Evolutionary conservation across 345 rosid genomes (phyloP).

Genomic region (Citrus medica): DNA sequence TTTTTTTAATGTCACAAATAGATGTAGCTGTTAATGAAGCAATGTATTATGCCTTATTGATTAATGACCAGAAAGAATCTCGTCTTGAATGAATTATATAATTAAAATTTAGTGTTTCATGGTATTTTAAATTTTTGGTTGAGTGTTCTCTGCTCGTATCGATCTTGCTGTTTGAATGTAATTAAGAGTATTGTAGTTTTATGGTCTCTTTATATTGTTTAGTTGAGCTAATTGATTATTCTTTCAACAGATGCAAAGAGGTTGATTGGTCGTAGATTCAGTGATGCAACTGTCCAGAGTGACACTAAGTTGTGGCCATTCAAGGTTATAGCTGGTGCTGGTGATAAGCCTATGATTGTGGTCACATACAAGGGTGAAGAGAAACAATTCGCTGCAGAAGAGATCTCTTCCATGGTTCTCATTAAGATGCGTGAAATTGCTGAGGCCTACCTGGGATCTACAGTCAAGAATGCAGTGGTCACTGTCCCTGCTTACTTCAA

Average conservation of each 20-base stretch:
- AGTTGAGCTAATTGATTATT: background rate
- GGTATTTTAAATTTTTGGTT: background rate
- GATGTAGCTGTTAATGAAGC: background rate
- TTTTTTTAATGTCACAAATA: too few relatives aligned
- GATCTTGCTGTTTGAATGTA: background rate
- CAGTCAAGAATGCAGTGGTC: slow-evolving; percentile 69
- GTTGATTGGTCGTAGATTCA: slow-evolving; percentile 69
- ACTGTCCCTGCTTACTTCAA: slow-evolving; percentile 80
- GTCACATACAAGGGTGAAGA: slow-evolving; percentile 73
- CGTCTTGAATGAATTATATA: too few relatives aligned
- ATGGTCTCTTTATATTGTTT: background rate
- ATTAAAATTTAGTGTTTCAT: background rate
- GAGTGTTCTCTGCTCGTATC: background rate
- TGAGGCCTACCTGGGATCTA: slow-evolving; percentile 69
- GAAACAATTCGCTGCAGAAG: slow-evolving; percentile 66
- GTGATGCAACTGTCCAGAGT: slow-evolving; percentile 61
- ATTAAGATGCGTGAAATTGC: slow-evolving; percentile 83
- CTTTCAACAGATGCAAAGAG: slow-evolving; percentile 60
- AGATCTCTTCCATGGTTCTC: slow-evolving; percentile 77
- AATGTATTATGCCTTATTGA: background rate
- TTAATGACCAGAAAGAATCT: too few relatives aligned
- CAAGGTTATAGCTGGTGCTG: slow-evolving; percentile 64
- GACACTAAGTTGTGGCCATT: slow-evolving; percentile 76
- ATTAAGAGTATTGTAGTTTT: too few relatives aligned
- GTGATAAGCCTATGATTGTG: slow-evolving; percentile 68